phyloP scores from a whole-genome alignment of 768 basidiomycete genomes.

The Russula lepida region DNA sequence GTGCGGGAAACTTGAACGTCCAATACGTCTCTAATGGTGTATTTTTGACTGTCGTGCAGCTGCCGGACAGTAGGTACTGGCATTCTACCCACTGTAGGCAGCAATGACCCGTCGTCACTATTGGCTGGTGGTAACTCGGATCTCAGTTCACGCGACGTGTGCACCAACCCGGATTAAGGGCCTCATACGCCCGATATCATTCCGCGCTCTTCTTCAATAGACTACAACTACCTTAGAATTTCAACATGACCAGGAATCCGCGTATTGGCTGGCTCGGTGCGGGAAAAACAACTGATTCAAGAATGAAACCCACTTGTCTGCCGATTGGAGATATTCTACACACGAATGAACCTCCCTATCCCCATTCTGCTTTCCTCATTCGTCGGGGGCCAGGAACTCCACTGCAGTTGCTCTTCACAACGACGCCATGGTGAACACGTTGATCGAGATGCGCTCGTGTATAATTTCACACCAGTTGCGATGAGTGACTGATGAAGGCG shows the following conservation, averaged over 20 bases:
- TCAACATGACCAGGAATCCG: background rate
- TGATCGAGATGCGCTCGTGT: background rate
- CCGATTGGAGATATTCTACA: too few species aligned
- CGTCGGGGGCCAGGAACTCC: too few species aligned
- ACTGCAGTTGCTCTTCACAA: too few species aligned
- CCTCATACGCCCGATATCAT: too few species aligned
- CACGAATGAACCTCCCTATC: background rate
- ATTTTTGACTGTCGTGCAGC: background rate
- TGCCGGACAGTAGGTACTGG: background rate
- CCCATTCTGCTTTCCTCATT: too few species aligned
- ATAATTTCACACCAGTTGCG: background rate
- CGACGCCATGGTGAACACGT: too few species aligned
- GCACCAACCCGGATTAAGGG: too few species aligned
- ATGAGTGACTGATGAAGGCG: background rate
- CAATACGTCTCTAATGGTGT: background rate
- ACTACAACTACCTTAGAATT: background rate
- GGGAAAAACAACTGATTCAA: too few species aligned
- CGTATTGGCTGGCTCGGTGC: too few species aligned
- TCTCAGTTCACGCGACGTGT: too few species aligned
- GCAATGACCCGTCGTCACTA: background rate
- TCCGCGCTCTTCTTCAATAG: background rate
- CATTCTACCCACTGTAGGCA: background rate
- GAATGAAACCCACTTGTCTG: too few species aligned
- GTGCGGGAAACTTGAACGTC: background rate
- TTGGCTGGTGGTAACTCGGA: too few species aligned